Conservation (phyloP, 2,329 filamentous ascomycete species). For the Aspergillus proliferans region DNA sequence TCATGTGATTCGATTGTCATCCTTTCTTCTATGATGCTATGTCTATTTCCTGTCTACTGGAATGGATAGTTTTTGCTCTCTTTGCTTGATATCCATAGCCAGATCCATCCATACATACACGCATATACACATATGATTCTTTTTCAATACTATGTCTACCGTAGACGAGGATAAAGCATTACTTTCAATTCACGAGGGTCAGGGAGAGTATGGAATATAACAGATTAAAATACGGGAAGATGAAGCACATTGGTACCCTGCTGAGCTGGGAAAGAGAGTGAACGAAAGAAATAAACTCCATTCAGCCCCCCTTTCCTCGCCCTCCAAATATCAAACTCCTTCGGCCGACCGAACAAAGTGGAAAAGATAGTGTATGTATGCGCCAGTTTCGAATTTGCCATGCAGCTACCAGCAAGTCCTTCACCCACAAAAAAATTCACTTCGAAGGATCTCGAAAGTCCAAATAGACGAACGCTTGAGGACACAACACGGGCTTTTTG, state of each 20-base stretch:
- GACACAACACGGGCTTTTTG: slow-evolving; percentile 18
- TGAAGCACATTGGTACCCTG: slow-evolving; percentile 32
- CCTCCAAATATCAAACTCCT: slow-evolving; percentile 41
- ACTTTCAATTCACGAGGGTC: slow-evolving; percentile 10
- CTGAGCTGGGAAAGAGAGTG: slow-evolving; percentile 36
- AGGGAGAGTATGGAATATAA: slow-evolving; percentile 5
- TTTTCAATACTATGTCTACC: background rate
- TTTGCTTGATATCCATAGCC: background rate
- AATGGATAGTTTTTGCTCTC: background rate
- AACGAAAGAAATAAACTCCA: slow-evolving; percentile 38
- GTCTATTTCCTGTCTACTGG: background rate
- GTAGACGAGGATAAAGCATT: slow-evolving; percentile 6
- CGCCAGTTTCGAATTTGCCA: slow-evolving; percentile 31
- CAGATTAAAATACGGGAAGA: slow-evolving; percentile 18
- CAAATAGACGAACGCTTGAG: slow-evolving; percentile 23
- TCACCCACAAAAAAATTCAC: slow-evolving; percentile 19
- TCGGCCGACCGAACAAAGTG: slow-evolving; percentile 33
- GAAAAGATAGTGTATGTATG: slow-evolving; percentile 19
- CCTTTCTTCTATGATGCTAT: slow-evolving; percentile 2
- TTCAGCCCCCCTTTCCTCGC: slow-evolving; percentile 34
- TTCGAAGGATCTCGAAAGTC: slow-evolving; percentile 30
- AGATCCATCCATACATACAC: no score
- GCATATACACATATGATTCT: background rate
- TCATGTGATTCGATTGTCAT: slow-evolving; percentile 36
- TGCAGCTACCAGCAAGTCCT: slow-evolving; percentile 30